phyloP scores from a whole-genome alignment of 495 filamentous ascomycete species.

The Podospora pseudopauciseta region DNA sequence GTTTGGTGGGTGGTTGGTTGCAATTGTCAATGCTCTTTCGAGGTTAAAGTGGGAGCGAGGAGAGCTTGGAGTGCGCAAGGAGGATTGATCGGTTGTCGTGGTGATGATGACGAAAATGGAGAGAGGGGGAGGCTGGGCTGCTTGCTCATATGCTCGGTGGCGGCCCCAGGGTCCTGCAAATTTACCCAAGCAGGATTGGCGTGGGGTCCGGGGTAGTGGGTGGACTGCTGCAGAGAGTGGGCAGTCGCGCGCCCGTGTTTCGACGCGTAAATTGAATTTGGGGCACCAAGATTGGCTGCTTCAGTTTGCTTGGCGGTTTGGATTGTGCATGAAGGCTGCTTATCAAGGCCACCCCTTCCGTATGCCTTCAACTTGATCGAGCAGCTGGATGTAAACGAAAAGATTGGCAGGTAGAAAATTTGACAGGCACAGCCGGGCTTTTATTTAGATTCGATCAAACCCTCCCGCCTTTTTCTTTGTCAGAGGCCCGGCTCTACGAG shows the following conservation, averaged over 20 bases:
- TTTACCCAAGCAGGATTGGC: background rate
- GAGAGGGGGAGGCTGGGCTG: constrained; percentile 7
- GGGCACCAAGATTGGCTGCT: constrained; percentile 12
- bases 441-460: background rate
- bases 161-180: background rate
- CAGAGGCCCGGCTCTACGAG: background rate
- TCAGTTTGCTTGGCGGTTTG: background rate
- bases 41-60: background rate
- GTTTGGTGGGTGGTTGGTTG: background rate
- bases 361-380: background rate
- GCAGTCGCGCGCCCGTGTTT: constrained; percentile 23
- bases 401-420: background rate
- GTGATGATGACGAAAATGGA: constrained; percentile 1
- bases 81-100: background rate
- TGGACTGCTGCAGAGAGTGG: constrained; percentile 6
- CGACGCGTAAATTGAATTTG: constrained; percentile 28
- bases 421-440: background rate
- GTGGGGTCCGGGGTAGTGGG: background rate
- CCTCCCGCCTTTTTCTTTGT: background rate
- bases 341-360: background rate
- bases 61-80: background rate
- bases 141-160: background rate
- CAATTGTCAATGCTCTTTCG: background rate
- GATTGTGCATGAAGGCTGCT: background rate
- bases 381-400: background rate